Conservation (phyloP, 1,139 yeast genomes). For the Suhomyces bribrorum region DNA sequence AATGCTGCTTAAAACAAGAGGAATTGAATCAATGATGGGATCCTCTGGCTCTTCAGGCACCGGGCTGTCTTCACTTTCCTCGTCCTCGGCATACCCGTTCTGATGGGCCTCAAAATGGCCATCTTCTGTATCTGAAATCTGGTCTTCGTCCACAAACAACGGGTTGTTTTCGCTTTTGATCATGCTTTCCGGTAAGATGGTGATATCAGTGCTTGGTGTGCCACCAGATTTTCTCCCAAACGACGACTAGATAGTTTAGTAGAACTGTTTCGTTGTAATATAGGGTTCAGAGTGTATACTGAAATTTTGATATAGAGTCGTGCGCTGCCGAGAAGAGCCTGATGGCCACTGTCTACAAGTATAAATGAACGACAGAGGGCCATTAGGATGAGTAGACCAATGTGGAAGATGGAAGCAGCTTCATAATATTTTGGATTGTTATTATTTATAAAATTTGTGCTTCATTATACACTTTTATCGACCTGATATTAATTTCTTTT, state of each 20-base stretch:
- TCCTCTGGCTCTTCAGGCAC: constrained; percentile 50
- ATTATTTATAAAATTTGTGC: no score
- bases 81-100: constrained; percentile 1
- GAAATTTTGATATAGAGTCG: constrained; percentile 6
- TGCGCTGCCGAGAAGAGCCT: background rate
- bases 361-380: background rate
- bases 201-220: no score
- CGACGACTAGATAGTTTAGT: no score
- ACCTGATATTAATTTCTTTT: no score
- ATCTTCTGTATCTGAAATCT: constrained; percentile 7
- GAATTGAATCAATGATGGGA: constrained; percentile 76
- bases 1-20: constrained; percentile 47
- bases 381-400: background rate
- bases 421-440: no score
- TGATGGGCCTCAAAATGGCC: constrained; percentile 2
- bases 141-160: constrained; percentile 18
- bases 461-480: no score
- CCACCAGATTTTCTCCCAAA: no score
- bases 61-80: constrained; percentile 21
- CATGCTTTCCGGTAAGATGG: no score
- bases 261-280: no score
- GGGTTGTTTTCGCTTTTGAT: constrained; percentile 8
- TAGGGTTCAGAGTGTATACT: no score
- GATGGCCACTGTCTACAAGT: background rate
- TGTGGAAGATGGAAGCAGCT: no score